Evolutionary conservation across 202 grass and related monocot genomes (phyloP), one percentile per base, ranked within the genome.

Genomic region (Tripidium arundinaceum): DNA sequence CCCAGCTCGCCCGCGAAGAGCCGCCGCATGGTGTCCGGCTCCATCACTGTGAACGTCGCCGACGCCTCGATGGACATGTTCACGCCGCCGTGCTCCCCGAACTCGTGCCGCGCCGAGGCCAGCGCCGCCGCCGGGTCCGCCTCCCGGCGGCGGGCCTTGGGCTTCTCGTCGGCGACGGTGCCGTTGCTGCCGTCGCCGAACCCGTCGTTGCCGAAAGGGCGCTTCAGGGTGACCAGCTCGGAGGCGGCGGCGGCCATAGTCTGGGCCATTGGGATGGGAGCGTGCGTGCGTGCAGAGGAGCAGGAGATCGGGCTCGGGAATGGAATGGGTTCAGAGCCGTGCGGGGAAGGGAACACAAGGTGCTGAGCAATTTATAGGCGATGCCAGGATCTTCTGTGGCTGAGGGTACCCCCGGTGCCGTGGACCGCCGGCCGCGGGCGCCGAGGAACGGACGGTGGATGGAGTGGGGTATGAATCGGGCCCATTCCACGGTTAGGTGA

Each of bases 21-120:
- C 0, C 88, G 84, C 1, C 92, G 83, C 90, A 98, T 91, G 26
- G 95, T 98, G 33, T 94, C 95, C 2, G 95, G 84, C 82, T 98
- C 95, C 95, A 98, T 98, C 79, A 98, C 92, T 3, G 92, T 98
- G 95, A 98, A 98, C 63, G 95, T 98, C 26, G 95, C 95, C 7
- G 95, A 98, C 58, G 95, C 95, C 92, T 98, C 95, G 83, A 98
- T 98, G 49, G 95, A 98, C 95, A 98, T 98, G 90, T 98, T 98
- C 67, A 98, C 92, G 25, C 95, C 95, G 27, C 95, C 95, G 70
- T 98, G 90, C 90, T 98, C 95, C 1, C 95, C 95, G 68, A 98
- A 98, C 85, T 98, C 95, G 81, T 98, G 95, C 0, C 95, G 88
- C 46, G 86, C 92, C 65, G 68, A 82, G 6, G 95, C 95, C 57